Percentiles rank a stretch among this genome's conserved stretches.
Evolutionary conservation across 179 eudicot species (phyloP).

Genomic region (Spergularia azorica): DNA sequence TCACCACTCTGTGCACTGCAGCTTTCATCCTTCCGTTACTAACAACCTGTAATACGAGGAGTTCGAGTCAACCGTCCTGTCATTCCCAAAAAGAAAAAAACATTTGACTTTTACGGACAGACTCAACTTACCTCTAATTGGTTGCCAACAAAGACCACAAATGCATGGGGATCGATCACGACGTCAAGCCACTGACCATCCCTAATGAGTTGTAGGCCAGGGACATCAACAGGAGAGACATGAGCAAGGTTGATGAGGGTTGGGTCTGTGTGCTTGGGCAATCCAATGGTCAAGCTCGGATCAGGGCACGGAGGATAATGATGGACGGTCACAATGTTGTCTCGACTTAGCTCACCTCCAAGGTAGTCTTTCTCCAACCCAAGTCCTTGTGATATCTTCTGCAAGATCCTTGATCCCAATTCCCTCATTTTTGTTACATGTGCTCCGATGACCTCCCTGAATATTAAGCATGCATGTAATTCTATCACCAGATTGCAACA

Average conservation of each 20-base stretch:
- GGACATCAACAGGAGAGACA: constrained; percentile 29
- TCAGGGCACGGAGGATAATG: constrained; percentile 35
- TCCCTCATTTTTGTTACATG: constrained; percentile 19
- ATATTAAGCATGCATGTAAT: neutral
- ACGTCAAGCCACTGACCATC: constrained; percentile 43
- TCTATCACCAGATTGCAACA: neutral
- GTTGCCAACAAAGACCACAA: constrained; percentile 36
- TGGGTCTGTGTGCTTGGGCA: constrained; percentile 30
- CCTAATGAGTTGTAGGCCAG: constrained; percentile 41
- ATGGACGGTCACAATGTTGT: constrained; percentile 19
- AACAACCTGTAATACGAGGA: constrained; percentile 31
- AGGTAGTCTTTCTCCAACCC: constrained; percentile 24
- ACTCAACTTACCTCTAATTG: constrained; percentile 32
- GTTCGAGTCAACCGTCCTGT: neutral
- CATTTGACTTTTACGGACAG: neutral
- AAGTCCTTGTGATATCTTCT: constrained; percentile 25
- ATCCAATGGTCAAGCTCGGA: constrained; percentile 32
- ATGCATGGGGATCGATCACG: constrained; percentile 35
- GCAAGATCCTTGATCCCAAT: constrained; percentile 17
- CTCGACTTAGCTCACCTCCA: constrained; percentile 6
- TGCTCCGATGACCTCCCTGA: constrained; percentile 18
- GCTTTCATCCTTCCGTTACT: constrained; percentile 50
- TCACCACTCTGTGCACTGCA: constrained; percentile 48
- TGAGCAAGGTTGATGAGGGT: constrained; percentile 18
- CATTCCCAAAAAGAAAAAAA: neutral